Conservation (phyloP, 768 basidiomycete genomes). For the Pisolithus orientalis region DNA sequence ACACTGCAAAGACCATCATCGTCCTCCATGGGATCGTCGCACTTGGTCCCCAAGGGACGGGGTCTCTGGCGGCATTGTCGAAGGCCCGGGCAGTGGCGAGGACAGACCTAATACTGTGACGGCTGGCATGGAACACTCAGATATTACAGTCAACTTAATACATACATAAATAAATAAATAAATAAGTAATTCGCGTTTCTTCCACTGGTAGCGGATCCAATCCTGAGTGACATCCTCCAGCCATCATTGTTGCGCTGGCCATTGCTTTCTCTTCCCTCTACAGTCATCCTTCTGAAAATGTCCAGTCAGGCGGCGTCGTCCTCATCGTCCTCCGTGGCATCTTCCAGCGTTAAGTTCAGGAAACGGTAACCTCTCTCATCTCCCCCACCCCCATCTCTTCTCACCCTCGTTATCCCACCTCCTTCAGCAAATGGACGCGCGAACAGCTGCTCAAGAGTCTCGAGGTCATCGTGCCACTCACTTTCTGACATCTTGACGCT, state of each 20-base stretch:
- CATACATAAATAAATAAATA: neutral
- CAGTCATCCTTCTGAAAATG: slow-evolving; percentile 28
- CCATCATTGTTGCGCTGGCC: slow-evolving; percentile 36
- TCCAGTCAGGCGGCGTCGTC: slow-evolving; percentile 19
- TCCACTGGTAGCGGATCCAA: slow-evolving; percentile 19
- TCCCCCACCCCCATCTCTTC: slow-evolving; percentile 2
- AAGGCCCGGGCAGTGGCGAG: too few relatives aligned
- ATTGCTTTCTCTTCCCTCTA: slow-evolving; percentile 34
- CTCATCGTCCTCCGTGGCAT: slow-evolving; percentile 22
- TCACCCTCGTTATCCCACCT: slow-evolving; percentile 22
- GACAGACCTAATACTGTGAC: too few relatives aligned
- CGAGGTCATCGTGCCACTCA: slow-evolving; percentile 26
- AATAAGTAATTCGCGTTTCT: slow-evolving; percentile 28
- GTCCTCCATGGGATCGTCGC: too few relatives aligned
- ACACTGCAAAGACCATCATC: too few relatives aligned
- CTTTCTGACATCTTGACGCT: neutral
- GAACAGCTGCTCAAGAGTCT: slow-evolving; percentile 35
- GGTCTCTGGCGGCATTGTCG: too few relatives aligned
- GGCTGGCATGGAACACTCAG: too few relatives aligned
- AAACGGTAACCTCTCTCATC: slow-evolving; percentile 27
- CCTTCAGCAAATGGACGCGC: slow-evolving; percentile 26
- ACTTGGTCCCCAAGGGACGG: too few relatives aligned
- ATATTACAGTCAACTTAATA: neutral
- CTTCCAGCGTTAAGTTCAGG: slow-evolving; percentile 20
- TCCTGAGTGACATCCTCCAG: slow-evolving; percentile 23